Base-by-base conservation (phyloP, 345 rosid species). In the Eucalyptus lansdowneana region DNA sequence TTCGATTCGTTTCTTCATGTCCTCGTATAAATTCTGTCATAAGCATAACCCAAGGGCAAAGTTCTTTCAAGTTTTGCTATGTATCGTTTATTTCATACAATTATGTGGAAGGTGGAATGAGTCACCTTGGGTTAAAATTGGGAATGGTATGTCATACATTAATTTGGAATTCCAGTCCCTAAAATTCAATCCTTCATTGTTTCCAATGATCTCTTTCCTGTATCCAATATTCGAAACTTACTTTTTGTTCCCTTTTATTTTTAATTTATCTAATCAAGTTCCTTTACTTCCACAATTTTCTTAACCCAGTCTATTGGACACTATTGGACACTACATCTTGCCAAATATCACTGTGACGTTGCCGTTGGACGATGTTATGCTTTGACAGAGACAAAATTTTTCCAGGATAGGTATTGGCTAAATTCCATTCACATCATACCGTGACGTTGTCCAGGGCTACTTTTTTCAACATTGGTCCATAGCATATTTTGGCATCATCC, bases 1-100 rank as follows among this genome's bases (percentile, higher is more conserved):
- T 88, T 91, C 91, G 65, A 92, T 90, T 50, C 90, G 85, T 7
- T 56, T 88, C 87, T 87, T 86, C 94, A 91, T 91, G 34, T 91
- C 93, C 87, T 90, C 89, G 87, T 91, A 93, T 62, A 81, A 83
- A 86, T 90, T 92, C 95, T 93, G 88, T 58, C n/a, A 58, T 10
- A 6, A 85, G 25, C 80, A 69, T 34, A 69, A 50, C 54, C 87
- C 34, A 31, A 40, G 60, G 54, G 29, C 65, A 87, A 69, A 69
- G 44, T 69, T 34, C 24, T 69, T 69, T 34, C 21, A 34, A 69
- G 44, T 69, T 69, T 17, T 34, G 13, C 80, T 34, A 9, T 31
- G 22, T 31, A 9, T 69, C 80, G 16, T 69, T 69, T 4, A 69
- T 16, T 15, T 69, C 80, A 31, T 31, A 31, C 80, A 6, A 13